phyloP scores from a whole-genome alignment of 768 basidiomycete species.

The Omphalotus guepiniiformis region DNA sequence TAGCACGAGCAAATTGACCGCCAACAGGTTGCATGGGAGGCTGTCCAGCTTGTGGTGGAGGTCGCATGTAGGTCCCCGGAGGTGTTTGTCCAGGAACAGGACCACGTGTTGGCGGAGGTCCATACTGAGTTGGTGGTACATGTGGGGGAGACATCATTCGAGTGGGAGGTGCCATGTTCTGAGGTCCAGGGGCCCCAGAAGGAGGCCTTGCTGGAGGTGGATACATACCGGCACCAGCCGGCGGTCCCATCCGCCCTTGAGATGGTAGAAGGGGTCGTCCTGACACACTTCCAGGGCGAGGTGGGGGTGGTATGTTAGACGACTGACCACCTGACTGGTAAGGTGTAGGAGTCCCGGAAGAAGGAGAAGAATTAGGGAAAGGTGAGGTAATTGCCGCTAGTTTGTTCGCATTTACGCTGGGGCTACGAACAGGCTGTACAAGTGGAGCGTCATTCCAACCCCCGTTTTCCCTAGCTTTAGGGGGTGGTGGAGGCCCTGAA shows the following conservation, averaged over 20 bases:
- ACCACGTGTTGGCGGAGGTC: slow-evolving; percentile 38
- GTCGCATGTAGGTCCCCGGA: slow-evolving; percentile 36
- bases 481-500: slow-evolving; percentile 52
- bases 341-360: slow-evolving; percentile 30
- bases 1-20: slow-evolving; percentile 33
- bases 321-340: too few species aligned
- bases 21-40: slow-evolving; percentile 21
- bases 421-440: slow-evolving; percentile 40
- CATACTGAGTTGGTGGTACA: slow-evolving; percentile 46
- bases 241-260: slow-evolving; percentile 27
- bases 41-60: slow-evolving; percentile 28
- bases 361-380: slow-evolving; percentile 68
- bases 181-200: slow-evolving; percentile 19
- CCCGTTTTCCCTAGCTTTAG: slow-evolving; percentile 58
- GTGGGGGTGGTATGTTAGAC: slow-evolving; percentile 53
- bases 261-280: slow-evolving; percentile 40
- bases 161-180: slow-evolving; percentile 29
- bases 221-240: slow-evolving; percentile 18
- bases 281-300: slow-evolving; percentile 58
- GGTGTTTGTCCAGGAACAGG: slow-evolving; percentile 39
- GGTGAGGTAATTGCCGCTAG: slow-evolving; percentile 79
- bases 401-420: slow-evolving; percentile 48
- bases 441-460: slow-evolving; percentile 93
- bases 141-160: slow-evolving; percentile 48
- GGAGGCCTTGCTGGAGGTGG: slow-evolving; percentile 18